A percentile compares a stretch with the other conserved stretches of the same genome.
Evolutionary conservation across 1,139 yeast genomes (phyloP).

Genomic region (Arxiozyma slooffiae): DNA sequence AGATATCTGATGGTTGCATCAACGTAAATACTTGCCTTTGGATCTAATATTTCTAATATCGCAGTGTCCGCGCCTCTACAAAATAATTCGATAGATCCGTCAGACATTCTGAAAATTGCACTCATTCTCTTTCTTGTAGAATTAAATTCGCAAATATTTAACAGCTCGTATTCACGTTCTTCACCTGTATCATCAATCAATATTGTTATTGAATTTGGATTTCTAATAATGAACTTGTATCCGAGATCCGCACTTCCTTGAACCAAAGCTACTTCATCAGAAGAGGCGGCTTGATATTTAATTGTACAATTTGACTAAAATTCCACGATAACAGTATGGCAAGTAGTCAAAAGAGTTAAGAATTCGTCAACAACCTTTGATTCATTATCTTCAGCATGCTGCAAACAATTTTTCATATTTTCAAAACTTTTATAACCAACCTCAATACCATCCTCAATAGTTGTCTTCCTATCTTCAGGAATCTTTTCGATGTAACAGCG

Average conservation of each 20-base stretch:
- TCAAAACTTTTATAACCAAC: conserved; percentile 71
- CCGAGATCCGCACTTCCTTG: conserved; percentile 92
- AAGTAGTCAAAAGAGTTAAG: conserved; percentile 74
- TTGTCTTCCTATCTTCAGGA: conserved; percentile 81
- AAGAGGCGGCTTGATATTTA: conserved; percentile 96
- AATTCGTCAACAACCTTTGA: conserved; percentile 68
- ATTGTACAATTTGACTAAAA: conserved; percentile 48
- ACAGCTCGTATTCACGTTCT: conserved; percentile 57
- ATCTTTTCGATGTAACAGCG: conserved; percentile 77
- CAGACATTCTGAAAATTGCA: conserved; percentile 87
- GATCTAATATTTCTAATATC: conserved; percentile 70
- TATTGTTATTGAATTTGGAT: conserved; percentile 73
- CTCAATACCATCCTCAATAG: conserved; percentile 67
- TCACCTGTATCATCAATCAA: conserved; percentile 37
- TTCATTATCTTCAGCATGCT: conserved; percentile 28
- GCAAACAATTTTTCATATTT: conserved; percentile 46
- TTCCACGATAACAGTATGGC: conserved; percentile 98
- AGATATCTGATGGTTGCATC: conserved; percentile 76
- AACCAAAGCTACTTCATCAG: conserved; percentile 97
- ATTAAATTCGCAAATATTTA: conserved; percentile 91
- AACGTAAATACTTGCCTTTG: conserved; percentile 65
- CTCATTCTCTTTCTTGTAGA: conserved; percentile 98
- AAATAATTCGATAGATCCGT: conserved; percentile 77
- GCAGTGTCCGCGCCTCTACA: conserved; percentile 99
- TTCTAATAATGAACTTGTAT: conserved; percentile 71